These are phyloP conservation scores for Mucor irregularis DNA, from an alignment of 371 early-diverging fungal genomes.

Conservation along the genomic window DNA sequence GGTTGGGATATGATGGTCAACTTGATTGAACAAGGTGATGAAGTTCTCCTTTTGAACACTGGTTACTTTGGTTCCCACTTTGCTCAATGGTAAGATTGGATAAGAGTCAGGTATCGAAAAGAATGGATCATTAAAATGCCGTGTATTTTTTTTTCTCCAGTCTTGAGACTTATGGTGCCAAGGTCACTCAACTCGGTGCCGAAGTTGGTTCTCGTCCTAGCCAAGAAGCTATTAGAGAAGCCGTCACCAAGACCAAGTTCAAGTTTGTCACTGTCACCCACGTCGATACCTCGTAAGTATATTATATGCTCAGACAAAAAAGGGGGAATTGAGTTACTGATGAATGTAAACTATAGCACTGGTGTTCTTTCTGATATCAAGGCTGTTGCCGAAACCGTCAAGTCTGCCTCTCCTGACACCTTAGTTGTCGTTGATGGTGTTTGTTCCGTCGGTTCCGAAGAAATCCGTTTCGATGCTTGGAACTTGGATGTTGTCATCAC, in stretches of 20 bases:
- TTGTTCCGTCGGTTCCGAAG: conserved; percentile 93
- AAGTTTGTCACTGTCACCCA: conserved; percentile 92
- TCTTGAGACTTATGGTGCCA: conserved; percentile 87
- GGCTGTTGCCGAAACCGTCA: conserved; percentile 74
- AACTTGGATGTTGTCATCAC: conserved; percentile 87
- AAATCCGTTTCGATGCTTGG: conserved; percentile 90
- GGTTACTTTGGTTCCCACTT: conserved; percentile 96
- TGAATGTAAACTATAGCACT: conserved; percentile 39
- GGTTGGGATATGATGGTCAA: conserved; percentile 96
- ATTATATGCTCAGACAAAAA: no score
- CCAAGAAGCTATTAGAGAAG: conserved; percentile 56
- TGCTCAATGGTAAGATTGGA: conserved; percentile 85
- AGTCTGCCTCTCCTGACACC: conserved; percentile 78
- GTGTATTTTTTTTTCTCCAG: conserved; percentile 26
- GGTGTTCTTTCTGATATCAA: conserved; percentile 87
- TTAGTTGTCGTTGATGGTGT: conserved; percentile 94
- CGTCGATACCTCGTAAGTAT: conserved; percentile 86
- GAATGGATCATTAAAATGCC: not conserved
- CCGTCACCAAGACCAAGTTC: conserved; percentile 58
- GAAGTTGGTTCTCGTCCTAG: conserved; percentile 66
- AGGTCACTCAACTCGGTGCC: conserved; percentile 75
- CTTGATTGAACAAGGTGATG: conserved; percentile 85
- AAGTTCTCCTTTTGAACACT: conserved; percentile 86
- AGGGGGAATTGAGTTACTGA: no score
- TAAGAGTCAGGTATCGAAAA: no score